Evolutionary conservation across 2,329 filamentous ascomycete species (phyloP).

Genomic region (Sporothrix schenckii): DNA sequence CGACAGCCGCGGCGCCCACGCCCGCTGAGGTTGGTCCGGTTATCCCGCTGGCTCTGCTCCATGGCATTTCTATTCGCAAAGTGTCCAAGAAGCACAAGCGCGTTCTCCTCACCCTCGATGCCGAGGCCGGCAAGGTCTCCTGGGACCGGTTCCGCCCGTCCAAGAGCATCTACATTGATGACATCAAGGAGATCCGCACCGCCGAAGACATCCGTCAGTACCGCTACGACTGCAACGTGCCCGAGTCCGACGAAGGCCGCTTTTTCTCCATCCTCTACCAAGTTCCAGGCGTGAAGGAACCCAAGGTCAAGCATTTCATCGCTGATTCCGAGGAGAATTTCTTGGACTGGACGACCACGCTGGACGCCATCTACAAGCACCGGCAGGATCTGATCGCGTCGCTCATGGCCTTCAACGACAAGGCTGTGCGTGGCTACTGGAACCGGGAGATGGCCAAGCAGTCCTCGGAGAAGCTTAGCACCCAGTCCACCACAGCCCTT

Average conservation of each 20-base stretch:
- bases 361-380: slow-evolving; percentile 82
- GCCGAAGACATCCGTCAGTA: slow-evolving; percentile 86
- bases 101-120: slow-evolving; percentile 73
- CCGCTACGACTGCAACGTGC: slow-evolving; percentile 76
- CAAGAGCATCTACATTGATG: slow-evolving; percentile 91
- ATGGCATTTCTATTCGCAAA: slow-evolving; percentile 78
- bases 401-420: slow-evolving; percentile 80
- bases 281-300: slow-evolving; percentile 75
- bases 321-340: slow-evolving; percentile 73
- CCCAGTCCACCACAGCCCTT: slow-evolving; percentile 53
- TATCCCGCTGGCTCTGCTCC: slow-evolving; percentile 73
- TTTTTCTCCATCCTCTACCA: slow-evolving; percentile 93
- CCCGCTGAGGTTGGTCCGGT: slow-evolving; percentile 63
- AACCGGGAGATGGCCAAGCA: slow-evolving; percentile 76
- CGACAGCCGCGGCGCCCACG: neutral
- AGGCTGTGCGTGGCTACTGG: slow-evolving; percentile 84
- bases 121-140: slow-evolving; percentile 80
- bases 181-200: slow-evolving; percentile 86
- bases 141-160: slow-evolving; percentile 80
- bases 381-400: slow-evolving; percentile 89
- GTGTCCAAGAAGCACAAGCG: slow-evolving; percentile 83
- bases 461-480: slow-evolving; percentile 46
- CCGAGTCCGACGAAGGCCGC: slow-evolving; percentile 66
- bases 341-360: slow-evolving; percentile 77
- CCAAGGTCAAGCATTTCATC: slow-evolving; percentile 86